Conservation (phyloP, 2,329 filamentous ascomycete genomes). For the Colletotrichum magnum region DNA sequence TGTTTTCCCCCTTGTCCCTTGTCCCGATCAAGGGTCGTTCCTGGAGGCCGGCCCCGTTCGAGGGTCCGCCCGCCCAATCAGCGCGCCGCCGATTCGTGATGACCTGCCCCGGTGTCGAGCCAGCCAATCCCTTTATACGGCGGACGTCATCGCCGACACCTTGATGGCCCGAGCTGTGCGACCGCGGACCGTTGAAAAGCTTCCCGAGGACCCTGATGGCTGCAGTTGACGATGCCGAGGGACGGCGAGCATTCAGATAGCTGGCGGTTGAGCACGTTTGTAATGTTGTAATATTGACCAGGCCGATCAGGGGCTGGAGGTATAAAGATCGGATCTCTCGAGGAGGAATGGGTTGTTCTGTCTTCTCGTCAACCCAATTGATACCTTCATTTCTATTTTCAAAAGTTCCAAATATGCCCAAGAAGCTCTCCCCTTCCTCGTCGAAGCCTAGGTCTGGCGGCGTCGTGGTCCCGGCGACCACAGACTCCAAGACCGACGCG, state of each 20-base stretch:
- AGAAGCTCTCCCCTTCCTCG: constrained; percentile 28
- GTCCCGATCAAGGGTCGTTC: constrained; percentile 8
- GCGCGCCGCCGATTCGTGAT: constrained; percentile 28
- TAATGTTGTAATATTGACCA: background rate
- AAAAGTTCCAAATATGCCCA: constrained; percentile 19
- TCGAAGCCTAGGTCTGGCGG: constrained; percentile 15
- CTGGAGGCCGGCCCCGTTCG: constrained; percentile 3
- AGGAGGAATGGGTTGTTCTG: background rate
- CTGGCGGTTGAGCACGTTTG: background rate
- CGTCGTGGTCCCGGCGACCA: background rate
- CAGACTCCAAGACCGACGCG: background rate
- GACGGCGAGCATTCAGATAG: background rate
- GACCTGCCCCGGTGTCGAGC: constrained; percentile 21
- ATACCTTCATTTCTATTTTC: no score
- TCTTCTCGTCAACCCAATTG: background rate
- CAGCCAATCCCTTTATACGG: constrained; percentile 35
- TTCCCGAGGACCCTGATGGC: constrained; percentile 33
- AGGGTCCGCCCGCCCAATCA: constrained; percentile 25
- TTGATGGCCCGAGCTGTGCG: constrained; percentile 29
- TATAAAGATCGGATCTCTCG: constrained; percentile 1
- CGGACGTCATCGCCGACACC: constrained; percentile 26
- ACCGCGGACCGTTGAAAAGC: constrained; percentile 6
- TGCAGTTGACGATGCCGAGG: background rate
- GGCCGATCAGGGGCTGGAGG: background rate
- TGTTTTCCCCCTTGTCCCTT: constrained; percentile 8